These are phyloP conservation scores for Bothriochloa decipiens DNA, from an alignment of 176 grass and related monocot genomes.

Conservation along the genomic window DNA sequence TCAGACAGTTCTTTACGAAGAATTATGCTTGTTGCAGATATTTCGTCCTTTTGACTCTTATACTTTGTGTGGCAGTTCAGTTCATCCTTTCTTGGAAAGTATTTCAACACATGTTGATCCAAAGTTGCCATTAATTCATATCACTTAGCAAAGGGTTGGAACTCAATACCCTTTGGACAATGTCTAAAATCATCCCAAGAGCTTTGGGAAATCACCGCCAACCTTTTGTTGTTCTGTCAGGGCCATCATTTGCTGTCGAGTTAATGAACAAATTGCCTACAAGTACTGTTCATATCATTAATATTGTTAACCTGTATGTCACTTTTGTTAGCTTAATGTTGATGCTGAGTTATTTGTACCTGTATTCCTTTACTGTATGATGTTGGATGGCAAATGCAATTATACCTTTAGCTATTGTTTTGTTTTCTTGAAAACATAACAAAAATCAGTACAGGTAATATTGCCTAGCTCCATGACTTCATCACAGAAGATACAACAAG, in stretches of 20 bases:
- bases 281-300: conserved; percentile 51
- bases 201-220: conserved; percentile 69
- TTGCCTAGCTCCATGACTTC: background rate
- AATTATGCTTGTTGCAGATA: background rate
- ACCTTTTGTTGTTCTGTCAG: conserved; percentile 79
- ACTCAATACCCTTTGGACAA: conserved; percentile 85
- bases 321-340: background rate
- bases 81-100: conserved; percentile 77
- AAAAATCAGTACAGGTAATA: conserved; percentile 47
- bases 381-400: background rate
- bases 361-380: background rate
- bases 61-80: conserved; percentile 87
- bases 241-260: conserved; percentile 92
- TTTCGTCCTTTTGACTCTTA: conserved; percentile 13
- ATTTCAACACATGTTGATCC: conserved; percentile 84
- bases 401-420: background rate
- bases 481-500: background rate
- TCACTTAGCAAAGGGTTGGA: conserved; percentile 95
- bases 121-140: conserved; percentile 92
- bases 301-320: conserved; percentile 9
- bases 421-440: background rate
- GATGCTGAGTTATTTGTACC: background rate
- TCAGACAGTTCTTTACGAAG: conserved; percentile 37
- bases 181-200: conserved; percentile 94
- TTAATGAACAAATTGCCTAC: conserved; percentile 91